Evolutionary conservation across 495 filamentous ascomycete species (phyloP).

Genomic region (Penicillium desertorum): DNA sequence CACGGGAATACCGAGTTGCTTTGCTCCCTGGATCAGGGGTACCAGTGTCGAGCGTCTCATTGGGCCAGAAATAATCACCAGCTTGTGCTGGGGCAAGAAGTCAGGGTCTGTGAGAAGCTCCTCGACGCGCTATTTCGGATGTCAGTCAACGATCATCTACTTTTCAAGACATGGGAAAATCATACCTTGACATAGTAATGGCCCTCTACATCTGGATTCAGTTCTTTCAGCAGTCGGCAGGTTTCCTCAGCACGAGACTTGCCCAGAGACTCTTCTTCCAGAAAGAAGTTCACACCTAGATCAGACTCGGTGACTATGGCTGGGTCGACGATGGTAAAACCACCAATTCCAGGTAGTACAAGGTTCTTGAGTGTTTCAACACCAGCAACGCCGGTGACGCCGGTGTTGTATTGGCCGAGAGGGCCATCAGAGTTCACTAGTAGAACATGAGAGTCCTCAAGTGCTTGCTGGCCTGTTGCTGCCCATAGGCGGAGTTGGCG

Average conservation of each 20-base stretch:
- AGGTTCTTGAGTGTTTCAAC: constrained; percentile 96
- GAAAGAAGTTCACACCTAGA: constrained; percentile 94
- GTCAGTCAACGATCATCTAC: constrained; percentile 14
- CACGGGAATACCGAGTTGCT: constrained; percentile 65
- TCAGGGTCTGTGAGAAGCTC: constrained; percentile 43
- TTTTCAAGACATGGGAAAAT: neutral
- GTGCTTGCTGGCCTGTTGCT: constrained; percentile 81
- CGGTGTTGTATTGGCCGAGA: constrained; percentile 34
- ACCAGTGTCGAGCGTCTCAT: constrained; percentile 58
- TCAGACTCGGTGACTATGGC: constrained; percentile 75
- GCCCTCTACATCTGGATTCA: constrained; percentile 94
- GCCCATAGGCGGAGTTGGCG: constrained; percentile 95
- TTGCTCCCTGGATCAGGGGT: constrained; percentile 56
- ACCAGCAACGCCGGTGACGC: constrained; percentile 75
- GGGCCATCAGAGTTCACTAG: constrained; percentile 71
- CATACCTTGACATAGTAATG: constrained; percentile 50
- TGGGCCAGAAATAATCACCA: constrained; percentile 74
- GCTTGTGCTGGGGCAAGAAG: constrained; percentile 59
- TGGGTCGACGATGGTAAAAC: constrained; percentile 91
- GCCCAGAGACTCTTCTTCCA: constrained; percentile 75
- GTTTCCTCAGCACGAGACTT: constrained; percentile 77
- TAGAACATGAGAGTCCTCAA: constrained; percentile 86
- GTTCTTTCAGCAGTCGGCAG: constrained; percentile 73
- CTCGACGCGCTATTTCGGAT: constrained; percentile 32
- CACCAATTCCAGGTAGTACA: constrained; percentile 86